phyloP scores from a whole-genome alignment of 371 early-diverging fungal genomes.

The Mortierella sp. region DNA sequence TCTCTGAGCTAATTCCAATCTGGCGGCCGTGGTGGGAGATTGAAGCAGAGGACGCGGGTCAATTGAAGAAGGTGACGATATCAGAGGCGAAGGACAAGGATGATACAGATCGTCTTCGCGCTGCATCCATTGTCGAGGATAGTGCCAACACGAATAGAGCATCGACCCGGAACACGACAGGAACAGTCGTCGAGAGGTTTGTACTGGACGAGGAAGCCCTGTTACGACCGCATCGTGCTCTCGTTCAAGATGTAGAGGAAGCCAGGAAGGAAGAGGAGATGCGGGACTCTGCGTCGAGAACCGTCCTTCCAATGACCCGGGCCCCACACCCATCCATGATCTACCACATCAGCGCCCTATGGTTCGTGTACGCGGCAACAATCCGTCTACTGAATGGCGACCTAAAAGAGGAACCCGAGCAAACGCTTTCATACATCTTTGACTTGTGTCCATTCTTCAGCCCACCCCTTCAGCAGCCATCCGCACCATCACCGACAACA shows the following conservation, averaged over 20 bases:
- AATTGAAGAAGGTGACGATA: constrained; percentile 24
- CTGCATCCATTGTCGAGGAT: constrained; percentile 4
- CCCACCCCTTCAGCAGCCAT: constrained; percentile 24
- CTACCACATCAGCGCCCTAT: constrained; percentile 33
- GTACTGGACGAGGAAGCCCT: constrained; percentile 44
- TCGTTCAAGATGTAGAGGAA: constrained; percentile 27
- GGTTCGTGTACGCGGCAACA: constrained; percentile 44
- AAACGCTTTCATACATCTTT: constrained; percentile 26
- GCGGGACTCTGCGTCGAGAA: not conserved
- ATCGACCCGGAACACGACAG: not conserved
- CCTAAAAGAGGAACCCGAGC: constrained; percentile 37
- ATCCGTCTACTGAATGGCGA: constrained; percentile 43
- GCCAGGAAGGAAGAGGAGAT: constrained; percentile 5
- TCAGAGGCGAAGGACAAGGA: constrained; percentile 13
- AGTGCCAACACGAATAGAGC: not conserved
- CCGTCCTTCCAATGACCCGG: constrained; percentile 17
- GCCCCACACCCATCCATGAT: constrained; percentile 46
- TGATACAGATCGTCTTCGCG: constrained; percentile 7
- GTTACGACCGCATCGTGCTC: constrained; percentile 26
- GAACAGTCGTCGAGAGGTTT: constrained; percentile 13
- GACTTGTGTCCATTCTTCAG: constrained; percentile 46
- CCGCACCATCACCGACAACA: not conserved
- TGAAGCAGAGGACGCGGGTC: constrained; percentile 42
- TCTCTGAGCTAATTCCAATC: constrained; percentile 35
- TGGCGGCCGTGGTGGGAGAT: constrained; percentile 54